Base-by-base conservation (phyloP, 768 basidiomycete genomes). In the Mycena leptocephala region DNA sequence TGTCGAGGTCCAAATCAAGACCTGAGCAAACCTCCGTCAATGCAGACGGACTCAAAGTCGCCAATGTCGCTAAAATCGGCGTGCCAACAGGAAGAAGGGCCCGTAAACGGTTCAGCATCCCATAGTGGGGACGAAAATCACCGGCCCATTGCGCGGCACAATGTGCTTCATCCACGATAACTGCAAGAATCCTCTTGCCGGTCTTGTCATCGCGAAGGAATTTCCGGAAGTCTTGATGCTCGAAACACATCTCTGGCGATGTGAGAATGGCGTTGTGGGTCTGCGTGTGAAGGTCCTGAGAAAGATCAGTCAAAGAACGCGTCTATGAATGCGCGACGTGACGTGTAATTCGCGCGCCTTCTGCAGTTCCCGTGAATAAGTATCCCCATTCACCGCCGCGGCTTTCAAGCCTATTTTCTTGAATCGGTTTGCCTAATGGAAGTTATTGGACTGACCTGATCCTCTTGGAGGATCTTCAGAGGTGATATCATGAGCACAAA, bases 81-180 rank as follows among this genome's bases (percentile, higher is more conserved):
- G 83, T 79, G 14, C 79, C 56, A 7, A 80, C 62, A 0, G 85
- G 82, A 22, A 86, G 65, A 30, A 85, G 81, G 0, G 83, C 76
- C 0, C 83, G 84, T 6, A 87, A 73, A 16, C 78, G 79, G 0
- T 72, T 78, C 8, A 88, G 79, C 30, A 82, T 39, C 8, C 55
- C 74, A 73, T 86, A 88, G 0, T 67, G 53, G 8, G 76, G 72
- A 0, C 86, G 83, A 77, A 87, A 88, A 30, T 85, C 81, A 0
- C 80, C 83, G 3, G 84, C 84, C 85, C 86, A 87, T 56, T 84
- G 80, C 2, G 80, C 58, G 26, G 83, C 86, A 55, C 85, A 87
- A 64, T 88, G 88, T 0, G 85, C 86, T 65, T 89, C 86, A 64
- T 87, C 87, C n/a, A 87, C 72, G 33, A 89, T 79, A 16, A 85